Base-by-base conservation (phyloP, 2,329 filamentous ascomycete species). In the Sporothrix luriei region DNA sequence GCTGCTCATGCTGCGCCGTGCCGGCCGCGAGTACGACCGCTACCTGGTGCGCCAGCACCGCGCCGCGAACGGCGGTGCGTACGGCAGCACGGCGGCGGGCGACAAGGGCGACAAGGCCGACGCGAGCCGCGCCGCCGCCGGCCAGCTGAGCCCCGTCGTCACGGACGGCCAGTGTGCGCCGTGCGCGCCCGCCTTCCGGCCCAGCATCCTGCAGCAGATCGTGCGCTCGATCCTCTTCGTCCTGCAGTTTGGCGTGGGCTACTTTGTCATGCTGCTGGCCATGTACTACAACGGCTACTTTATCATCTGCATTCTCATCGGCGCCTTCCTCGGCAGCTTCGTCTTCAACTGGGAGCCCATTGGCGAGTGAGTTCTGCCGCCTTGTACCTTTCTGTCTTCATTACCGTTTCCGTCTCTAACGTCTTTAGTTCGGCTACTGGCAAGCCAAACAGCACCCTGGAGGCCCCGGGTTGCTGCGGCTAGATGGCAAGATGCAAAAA, bases 281-380 rank as follows among this genome's bases (percentile, higher is more conserved):
- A 87, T 87, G 84, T 87, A 87, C 77, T 88, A 84, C 79, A 88
- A 87, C 74, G 87, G 89, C 11, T 95, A 92, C 78, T 84, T 95
- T 72, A 91, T 95, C 77, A 89, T 94, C 71, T 92, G 88, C 74
- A 92, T 95, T 77, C 87, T 94, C 72, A 85, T 94, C 69, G 92
- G 92, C 1, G 87, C 90, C 0, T 92, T 87, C 73, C 69, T 94
- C 5, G 92, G 92, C 19, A 83, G 85, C 14, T 92, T 93, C 73
- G 76, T 91, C 71, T 94, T 92, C 77, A 86, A 88, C 40, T 94
- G 91, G 90, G 90, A 91, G 76, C 80, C 77, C 0, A 74, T 87
- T 10, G 68, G 66, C 24, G 66, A 68, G 74, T 75, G 38, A 68
- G 74, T 74, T 19, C 24, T 4, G 1, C 33, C 29, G 19, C 43